These are phyloP conservation scores for Panicum virgatum DNA, from an alignment of 202 grass and related monocot genomes.

Conservation along the genomic window DNA sequence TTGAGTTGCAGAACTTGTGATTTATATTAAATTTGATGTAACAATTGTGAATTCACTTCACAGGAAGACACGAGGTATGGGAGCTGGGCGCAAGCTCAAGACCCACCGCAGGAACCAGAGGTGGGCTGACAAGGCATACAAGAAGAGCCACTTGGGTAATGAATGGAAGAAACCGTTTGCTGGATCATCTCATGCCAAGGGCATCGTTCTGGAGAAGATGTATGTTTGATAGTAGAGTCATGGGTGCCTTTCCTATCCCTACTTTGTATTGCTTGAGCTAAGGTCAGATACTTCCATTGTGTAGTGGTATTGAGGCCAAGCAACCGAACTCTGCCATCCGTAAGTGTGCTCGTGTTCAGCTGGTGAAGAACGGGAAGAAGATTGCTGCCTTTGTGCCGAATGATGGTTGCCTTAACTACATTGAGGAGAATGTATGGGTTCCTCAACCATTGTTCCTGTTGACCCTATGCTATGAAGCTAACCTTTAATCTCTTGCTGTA, in stretches of 20 bases:
- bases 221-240: conserved; percentile 30
- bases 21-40: not conserved
- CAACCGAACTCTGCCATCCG: conserved; percentile 85
- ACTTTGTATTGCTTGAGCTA: not conserved
- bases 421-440: conserved; percentile 66
- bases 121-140: conserved; percentile 89
- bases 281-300: conserved; percentile 15
- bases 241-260: not conserved
- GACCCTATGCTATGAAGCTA: not conserved
- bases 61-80: conserved; percentile 83
- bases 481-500: conserved; percentile 13
- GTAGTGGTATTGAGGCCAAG: conserved; percentile 86
- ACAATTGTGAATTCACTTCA: not conserved
- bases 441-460: too few species aligned
- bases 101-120: conserved; percentile 83
- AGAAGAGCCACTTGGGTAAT: conserved; percentile 85
- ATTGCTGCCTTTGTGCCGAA: conserved; percentile 85
- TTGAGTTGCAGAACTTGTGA: not conserved
- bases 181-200: conserved; percentile 77
- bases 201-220: conserved; percentile 91
- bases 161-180: conserved; percentile 91
- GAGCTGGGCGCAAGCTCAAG: conserved; percentile 76
- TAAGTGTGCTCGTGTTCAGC: conserved; percentile 84
- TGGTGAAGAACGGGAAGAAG: conserved; percentile 91
- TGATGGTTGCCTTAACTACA: conserved; percentile 85